Evolutionary conservation across 305 asterid genomes (phyloP).

Genomic region (Fraxinus floribunda): DNA sequence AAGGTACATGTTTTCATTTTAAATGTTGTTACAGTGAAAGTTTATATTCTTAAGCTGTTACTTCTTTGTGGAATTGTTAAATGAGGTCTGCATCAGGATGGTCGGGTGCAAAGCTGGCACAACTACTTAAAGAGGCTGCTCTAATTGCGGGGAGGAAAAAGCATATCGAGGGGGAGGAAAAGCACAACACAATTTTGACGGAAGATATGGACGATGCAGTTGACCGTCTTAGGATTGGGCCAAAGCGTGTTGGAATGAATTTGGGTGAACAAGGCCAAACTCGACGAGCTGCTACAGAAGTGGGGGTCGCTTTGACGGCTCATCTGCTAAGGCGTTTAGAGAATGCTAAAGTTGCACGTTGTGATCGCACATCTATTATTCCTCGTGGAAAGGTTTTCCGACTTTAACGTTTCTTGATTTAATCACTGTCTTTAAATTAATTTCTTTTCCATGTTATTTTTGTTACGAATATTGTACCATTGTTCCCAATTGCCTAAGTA

Average conservation of each 20-base stretch:
- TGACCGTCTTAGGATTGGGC: constrained; percentile 91
- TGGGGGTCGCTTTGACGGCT: constrained; percentile 81
- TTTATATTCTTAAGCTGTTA: background rate
- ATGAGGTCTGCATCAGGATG: constrained; percentile 57
- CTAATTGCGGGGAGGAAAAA: constrained; percentile 92
- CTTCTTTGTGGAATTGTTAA: background rate
- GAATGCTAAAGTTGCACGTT: constrained; percentile 76
- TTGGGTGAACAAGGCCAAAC: constrained; percentile 90
- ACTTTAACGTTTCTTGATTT: constrained; percentile 14
- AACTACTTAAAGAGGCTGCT: constrained; percentile 98
- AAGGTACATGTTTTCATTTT: constrained; percentile 27
- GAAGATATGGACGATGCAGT: constrained; percentile 91
- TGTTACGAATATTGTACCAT: background rate
- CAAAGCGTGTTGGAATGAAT: constrained; percentile 70
- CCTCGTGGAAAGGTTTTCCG: constrained; percentile 88
- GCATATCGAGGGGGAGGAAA: constrained; percentile 39
- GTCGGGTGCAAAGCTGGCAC: constrained; percentile 96
- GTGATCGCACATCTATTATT: constrained; percentile 86
- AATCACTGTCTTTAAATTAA: background rate
- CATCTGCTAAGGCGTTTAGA: constrained; percentile 76
- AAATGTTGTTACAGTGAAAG: background rate
- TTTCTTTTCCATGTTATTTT: background rate
- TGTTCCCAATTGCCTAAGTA: background rate
- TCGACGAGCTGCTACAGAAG: constrained; percentile 82
- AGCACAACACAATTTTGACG: constrained; percentile 40